Evolutionary conservation across 768 basidiomycete genomes (phyloP), one percentile per base, ranked within the genome.

Genomic region (Termitomyces sp.): DNA sequence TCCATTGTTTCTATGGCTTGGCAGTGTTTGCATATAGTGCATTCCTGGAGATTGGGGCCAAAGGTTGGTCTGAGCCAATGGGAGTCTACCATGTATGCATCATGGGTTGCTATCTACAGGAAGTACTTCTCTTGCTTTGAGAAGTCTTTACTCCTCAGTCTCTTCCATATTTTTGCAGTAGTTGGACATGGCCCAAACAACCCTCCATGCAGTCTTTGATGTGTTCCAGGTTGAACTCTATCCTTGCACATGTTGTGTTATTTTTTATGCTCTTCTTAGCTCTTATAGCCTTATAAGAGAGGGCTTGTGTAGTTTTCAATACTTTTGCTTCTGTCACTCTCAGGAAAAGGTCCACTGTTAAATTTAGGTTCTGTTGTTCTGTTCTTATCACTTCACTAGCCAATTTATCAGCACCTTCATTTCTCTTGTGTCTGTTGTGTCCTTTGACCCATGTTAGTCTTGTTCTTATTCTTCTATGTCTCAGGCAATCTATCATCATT

Each of bases 51-150:
- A 11, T 59, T 54, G 0, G 36, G 4, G 8, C 15, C 37, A 22
- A 20, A 55, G 2, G n/a, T 34, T 18, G 34, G 7, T 15, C 48
- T 1, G 4, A 22, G 39, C 58, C 58, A 55, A 4, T 55, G 36
- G 0, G 8, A 8, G 1, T 54, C 53, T 6, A 59, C 16, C 54
- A 42, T 55, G 16, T 55, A 59, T 1, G 58, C 54, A 18, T 59
- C 41, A 8, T 59, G 58, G 0, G 30, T 15, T 0, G 54, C 7
- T 54, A 59, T 59, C 54, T 54, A 59, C 18, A 59, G 22, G 53
- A 54, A 55, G 31, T 50, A 55, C 15, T 22, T 33, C 1, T 13
- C 13, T 12, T 59, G 24, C 7, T 24, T 39, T 11, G 47, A 44
- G 36, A 55, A 34, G 31, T 59, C 44, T 6, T 45, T 45, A 12